Conservation (phyloP, 176 grass and related monocot genomes). For the Phoenix roebelenii region DNA sequence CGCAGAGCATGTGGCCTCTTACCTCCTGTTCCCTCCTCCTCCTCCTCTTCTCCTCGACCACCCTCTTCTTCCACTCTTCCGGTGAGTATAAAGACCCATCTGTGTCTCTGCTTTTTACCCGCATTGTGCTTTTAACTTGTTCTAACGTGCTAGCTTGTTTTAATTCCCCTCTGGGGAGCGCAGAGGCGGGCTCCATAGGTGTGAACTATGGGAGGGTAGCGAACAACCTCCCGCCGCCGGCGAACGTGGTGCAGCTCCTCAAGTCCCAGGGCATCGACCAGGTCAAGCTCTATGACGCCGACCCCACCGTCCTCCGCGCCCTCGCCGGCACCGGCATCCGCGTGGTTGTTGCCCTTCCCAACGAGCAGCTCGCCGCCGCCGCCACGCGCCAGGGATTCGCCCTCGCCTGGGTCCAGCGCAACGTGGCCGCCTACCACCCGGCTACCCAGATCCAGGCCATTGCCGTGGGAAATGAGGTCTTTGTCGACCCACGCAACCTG, state of each 20-base stretch:
- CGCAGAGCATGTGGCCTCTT: conserved; percentile 30
- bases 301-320: conserved; percentile 53
- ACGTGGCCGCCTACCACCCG: conserved; percentile 65
- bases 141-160: too few species aligned
- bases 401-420: conserved; percentile 56
- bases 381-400: conserved; percentile 39
- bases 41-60: background rate
- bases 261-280: conserved; percentile 62
- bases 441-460: conserved; percentile 67
- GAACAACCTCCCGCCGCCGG: conserved; percentile 54
- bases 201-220: conserved; percentile 90
- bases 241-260: conserved; percentile 63
- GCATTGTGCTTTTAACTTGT: too few species aligned
- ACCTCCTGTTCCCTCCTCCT: conserved; percentile 6
- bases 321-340: conserved; percentile 55
- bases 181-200: conserved; percentile 62
- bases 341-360: conserved; percentile 68
- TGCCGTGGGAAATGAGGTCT: conserved; percentile 88
- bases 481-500: conserved; percentile 43
- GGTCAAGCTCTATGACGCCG: conserved; percentile 86
- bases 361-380: conserved; percentile 45
- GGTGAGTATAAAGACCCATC: too few species aligned
- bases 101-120: too few species aligned
- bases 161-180: background rate
- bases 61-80: background rate